A percentile compares a stretch with the other conserved stretches of the same genome.
Conservation (phyloP, 202 grass and related monocot species). For the Panicum virgatum region DNA sequence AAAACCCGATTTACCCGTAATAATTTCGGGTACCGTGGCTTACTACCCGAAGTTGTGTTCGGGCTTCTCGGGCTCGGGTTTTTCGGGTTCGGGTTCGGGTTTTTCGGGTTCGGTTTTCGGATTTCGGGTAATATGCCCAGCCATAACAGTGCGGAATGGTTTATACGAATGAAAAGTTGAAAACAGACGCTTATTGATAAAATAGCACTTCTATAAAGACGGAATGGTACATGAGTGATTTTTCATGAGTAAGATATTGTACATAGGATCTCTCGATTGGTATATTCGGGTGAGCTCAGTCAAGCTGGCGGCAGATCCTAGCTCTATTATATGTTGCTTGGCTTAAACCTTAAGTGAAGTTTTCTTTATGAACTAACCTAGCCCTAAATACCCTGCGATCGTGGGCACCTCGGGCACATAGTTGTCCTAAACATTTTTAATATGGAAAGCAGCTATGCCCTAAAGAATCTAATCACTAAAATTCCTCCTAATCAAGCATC, state of each 20-base stretch:
- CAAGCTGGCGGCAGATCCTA: conserved; percentile 17
- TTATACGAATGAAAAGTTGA: no score
- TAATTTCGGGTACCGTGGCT: no score
- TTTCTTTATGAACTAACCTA: conserved; percentile 11
- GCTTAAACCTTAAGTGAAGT: conserved; percentile 50
- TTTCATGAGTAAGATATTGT: not conserved
- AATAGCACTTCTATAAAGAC: no score
- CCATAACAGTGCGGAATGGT: no score
- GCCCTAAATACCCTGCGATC: not conserved
- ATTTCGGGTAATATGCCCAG: no score
- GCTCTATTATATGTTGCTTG: not conserved
- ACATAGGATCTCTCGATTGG: not conserved
- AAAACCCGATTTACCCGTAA: no score
- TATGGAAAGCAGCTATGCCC: conserved; percentile 3
- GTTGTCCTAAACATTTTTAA: conserved; percentile 2
- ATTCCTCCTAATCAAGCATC: not conserved
- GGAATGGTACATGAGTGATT: not conserved
- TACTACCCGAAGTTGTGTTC: no score
- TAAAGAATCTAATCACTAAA: not conserved
- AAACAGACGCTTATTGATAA: no score
- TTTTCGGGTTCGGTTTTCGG: no score
- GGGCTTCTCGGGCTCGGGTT: no score
- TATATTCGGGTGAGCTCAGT: not conserved
- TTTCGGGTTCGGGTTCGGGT: no score
- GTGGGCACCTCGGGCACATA: conserved; percentile 40